phyloP scores from a whole-genome alignment of 352 stramenopile genomes.

The Globisporangium takayamanum region DNA sequence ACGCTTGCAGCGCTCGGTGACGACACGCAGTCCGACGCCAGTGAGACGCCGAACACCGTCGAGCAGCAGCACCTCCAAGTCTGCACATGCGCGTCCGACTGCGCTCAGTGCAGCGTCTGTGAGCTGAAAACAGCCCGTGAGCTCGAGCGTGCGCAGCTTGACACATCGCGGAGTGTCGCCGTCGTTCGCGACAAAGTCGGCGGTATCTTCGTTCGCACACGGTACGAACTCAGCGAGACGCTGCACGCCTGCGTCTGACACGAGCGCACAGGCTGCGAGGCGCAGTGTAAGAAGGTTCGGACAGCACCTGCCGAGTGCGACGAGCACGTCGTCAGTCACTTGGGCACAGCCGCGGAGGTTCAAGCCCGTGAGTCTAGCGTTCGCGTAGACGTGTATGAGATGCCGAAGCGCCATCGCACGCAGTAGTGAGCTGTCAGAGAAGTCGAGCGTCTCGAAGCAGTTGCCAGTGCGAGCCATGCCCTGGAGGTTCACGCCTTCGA shows the following conservation, averaged over 20 bases:
- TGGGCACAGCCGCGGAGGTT: slow-evolving; percentile 48
- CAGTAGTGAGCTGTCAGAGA: slow-evolving; percentile 29
- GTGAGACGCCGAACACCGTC: slow-evolving; percentile 54
- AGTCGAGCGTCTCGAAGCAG: slow-evolving; percentile 24
- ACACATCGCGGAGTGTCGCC: slow-evolving; percentile 25
- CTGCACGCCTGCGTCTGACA: slow-evolving; percentile 48
- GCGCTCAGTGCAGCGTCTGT: slow-evolving; percentile 37
- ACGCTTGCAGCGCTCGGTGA: slow-evolving; percentile 30
- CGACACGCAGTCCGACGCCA: slow-evolving; percentile 15
- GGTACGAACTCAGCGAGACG: slow-evolving; percentile 36
- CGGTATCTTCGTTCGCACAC: slow-evolving; percentile 14
- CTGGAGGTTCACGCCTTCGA: slow-evolving; percentile 58
- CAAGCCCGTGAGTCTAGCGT: slow-evolving; percentile 26
- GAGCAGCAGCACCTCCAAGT: slow-evolving; percentile 39
- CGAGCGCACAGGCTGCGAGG: slow-evolving; percentile 42
- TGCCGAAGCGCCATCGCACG: slow-evolving; percentile 34
- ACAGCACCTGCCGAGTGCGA: slow-evolving; percentile 35
- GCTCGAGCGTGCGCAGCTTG: slow-evolving; percentile 37
- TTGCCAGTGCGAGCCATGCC: slow-evolving; percentile 28
- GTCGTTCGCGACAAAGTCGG: slow-evolving; percentile 24
- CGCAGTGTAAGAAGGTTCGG: slow-evolving; percentile 30
- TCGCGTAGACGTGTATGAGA: slow-evolving; percentile 32
- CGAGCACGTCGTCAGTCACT: slow-evolving; percentile 48
- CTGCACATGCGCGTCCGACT: slow-evolving; percentile 28
- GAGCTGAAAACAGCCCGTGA: slow-evolving; percentile 63